Conservation (phyloP, 2,329 filamentous ascomycete species). For the Metarhizium guizhouense region DNA sequence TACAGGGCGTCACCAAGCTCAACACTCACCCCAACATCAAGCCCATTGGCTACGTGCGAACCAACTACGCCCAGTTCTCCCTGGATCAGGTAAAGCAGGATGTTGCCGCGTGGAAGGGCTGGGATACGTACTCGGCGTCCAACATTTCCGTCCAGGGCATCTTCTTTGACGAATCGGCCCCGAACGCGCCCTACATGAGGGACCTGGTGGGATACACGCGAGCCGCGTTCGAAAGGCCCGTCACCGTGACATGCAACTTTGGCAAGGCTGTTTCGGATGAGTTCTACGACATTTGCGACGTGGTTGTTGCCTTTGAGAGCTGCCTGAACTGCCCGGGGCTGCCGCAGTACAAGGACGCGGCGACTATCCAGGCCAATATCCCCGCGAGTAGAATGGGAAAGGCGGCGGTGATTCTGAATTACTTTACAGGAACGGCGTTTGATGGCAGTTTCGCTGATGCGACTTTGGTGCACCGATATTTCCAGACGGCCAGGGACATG, state of each 20-base stretch:
- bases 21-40: constrained; percentile 13
- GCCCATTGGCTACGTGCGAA: constrained; percentile 16
- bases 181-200: constrained; percentile 10
- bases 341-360: constrained; percentile 9
- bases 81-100: constrained; percentile 13
- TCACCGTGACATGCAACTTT: constrained; percentile 16
- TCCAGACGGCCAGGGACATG: not conserved
- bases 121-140: constrained; percentile 8
- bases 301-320: constrained; percentile 17
- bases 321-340: constrained; percentile 11
- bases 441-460: constrained; percentile 7
- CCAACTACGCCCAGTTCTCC: constrained; percentile 9
- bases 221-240: not conserved
- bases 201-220: constrained; percentile 10
- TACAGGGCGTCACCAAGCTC: constrained; percentile 13
- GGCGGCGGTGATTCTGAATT: constrained; percentile 12
- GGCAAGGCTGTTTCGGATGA: constrained; percentile 6
- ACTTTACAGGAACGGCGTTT: constrained; percentile 8
- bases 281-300: constrained; percentile 15
- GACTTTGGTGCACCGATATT: not conserved
- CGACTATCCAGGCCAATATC: constrained; percentile 11
- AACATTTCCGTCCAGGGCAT: constrained; percentile 14
- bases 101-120: constrained; percentile 12
- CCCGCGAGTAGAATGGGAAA: constrained; percentile 2
- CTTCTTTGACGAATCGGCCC: constrained; percentile 14